Base-by-base conservation (phyloP, 805 yeast species). In the Starmerella sp. region DNA sequence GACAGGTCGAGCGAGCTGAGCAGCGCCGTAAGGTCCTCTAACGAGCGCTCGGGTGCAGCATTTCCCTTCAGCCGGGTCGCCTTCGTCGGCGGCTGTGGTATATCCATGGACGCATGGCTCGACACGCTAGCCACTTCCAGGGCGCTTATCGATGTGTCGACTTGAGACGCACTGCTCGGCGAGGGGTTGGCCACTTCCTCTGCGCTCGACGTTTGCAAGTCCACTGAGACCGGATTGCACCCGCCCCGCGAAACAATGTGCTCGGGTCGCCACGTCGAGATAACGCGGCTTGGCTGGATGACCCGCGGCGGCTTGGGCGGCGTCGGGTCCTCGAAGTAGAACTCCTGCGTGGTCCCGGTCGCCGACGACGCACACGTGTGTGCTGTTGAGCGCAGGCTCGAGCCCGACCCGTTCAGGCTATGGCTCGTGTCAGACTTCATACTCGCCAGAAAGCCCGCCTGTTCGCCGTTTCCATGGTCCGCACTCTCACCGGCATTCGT, bases 171-270 rank as follows among this genome's bases (percentile, higher is more conserved):
- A 22, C 22, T 22, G 3, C 22, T 22, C 2, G 22, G 22, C 22
- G 22, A 22, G 2, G 22, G 22, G 3, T 22, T 22, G 2, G 22
- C 22, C 3, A 22, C 22, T 22, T 22, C 22, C 22, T 22, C 22
- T 22, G 22, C 22, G 22, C 22, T 22, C 22, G 22, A 22, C 22
- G 22, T 22, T 22, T 22, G 22, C 22, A 22, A 22, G 22, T 22
- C 22, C 22, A 22, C 22, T 3, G 22, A 22, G 22, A 6, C 7
- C 15, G 41, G 17, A 13, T 36, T 5, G 30, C 43, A 14, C 9
- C n/a, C 38, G 44, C 51, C 59, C 31, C 22, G 53, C 22, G 55
- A 47, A 3, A 41, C 48, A 31, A 53, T 41, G n/a, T 34, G 55
- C 6, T 35, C 42, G 3, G 52, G 55, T 30, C 47, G 28, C 55